Evolutionary conservation across 176 grass and related monocot species (phyloP).

Genomic region (Oryza meridionalis): DNA sequence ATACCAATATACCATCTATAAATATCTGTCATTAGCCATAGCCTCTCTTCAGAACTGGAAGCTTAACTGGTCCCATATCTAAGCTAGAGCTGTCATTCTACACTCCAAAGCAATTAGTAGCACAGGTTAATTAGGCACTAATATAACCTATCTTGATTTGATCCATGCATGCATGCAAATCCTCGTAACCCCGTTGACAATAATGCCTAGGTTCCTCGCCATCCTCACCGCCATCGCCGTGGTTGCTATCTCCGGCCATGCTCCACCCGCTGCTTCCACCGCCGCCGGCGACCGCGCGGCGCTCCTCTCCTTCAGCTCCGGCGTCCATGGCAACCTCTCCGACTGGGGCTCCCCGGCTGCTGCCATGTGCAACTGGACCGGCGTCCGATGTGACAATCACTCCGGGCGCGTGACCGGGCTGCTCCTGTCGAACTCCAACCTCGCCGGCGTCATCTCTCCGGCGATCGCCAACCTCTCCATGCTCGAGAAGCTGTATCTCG

Average conservation of each 20-base stretch:
- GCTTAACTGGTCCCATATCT: not conserved
- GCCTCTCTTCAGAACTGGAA: not conserved
- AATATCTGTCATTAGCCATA: not conserved
- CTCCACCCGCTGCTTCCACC: not conserved
- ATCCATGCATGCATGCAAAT: not conserved
- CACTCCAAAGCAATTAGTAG: not conserved
- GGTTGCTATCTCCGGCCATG: not conserved
- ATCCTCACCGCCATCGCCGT: not conserved
- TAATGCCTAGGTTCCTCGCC: slow-evolving; percentile 5
- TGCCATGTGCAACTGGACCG: slow-evolving; percentile 59
- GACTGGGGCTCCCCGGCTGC: slow-evolving; percentile 39
- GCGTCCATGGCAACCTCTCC: slow-evolving; percentile 48
- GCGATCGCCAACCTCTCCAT: slow-evolving; percentile 56
- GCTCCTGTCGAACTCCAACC: slow-evolving; percentile 32
- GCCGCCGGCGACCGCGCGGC: slow-evolving; percentile 16
- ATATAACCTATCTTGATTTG: not conserved
- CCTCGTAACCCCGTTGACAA: slow-evolving; percentile 8
- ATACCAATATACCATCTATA: not conserved
- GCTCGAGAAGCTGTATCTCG: slow-evolving; percentile 58
- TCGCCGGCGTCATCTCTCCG: slow-evolving; percentile 56
- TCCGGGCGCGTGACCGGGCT: slow-evolving; percentile 37
- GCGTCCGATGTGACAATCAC: slow-evolving; percentile 49
- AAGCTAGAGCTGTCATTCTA: not conserved
- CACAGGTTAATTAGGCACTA: not conserved
- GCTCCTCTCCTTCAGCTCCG: slow-evolving; percentile 53